Base-by-base conservation (phyloP, 208 protist genomes). In the Phytomonas francai region DNA sequence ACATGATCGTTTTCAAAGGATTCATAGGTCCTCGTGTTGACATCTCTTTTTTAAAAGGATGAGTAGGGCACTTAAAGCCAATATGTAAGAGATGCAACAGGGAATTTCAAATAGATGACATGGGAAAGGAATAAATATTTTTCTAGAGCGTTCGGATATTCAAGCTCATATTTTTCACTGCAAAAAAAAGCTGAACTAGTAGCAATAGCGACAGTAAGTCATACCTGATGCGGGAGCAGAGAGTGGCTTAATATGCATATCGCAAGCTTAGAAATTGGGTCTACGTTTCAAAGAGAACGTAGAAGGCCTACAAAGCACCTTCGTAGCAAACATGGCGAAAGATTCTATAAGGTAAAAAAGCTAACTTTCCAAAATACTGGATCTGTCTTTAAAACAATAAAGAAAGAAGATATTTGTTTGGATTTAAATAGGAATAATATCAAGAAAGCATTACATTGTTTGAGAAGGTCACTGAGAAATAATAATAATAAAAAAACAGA, bases 401-500 rank as follows among this genome's bases (percentile, higher is more conserved):
- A 61, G 8, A 12, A 14, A 12, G 8, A 14, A 42, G 19, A 61
- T 22, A 61, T 1, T 61, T 2, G 32, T 61, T 1, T 61, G 9
- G 9, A 14, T 2, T 36, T 1, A 11, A 61, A 32, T 61, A 22
- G 12, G 30, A 61, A 16, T 61, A 22, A 22, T 32, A 12, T 22
- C 9, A 61, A 61, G 58, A 61, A 61, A 22, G 3, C 32, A 61
- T 32, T 61, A 0, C 30, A 14, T 14, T 12, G 11, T 16, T 16
- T 14, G 32, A 42, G 19, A 42, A 8, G 32, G 49, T 57, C 30
- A 61, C 19, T 61, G 32, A 9, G 57, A 60, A 60, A 57, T 57
- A 57, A 27, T 57, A 57, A 63, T 22, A 65, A 11, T 56, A 56
- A 65, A 28, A 11, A 60, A 8, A 60, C 57, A 60, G n/a, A 25